Evolutionary conservation across 495 filamentous ascomycete genomes (phyloP).

Genomic region (Aspergillus mulundensis): DNA sequence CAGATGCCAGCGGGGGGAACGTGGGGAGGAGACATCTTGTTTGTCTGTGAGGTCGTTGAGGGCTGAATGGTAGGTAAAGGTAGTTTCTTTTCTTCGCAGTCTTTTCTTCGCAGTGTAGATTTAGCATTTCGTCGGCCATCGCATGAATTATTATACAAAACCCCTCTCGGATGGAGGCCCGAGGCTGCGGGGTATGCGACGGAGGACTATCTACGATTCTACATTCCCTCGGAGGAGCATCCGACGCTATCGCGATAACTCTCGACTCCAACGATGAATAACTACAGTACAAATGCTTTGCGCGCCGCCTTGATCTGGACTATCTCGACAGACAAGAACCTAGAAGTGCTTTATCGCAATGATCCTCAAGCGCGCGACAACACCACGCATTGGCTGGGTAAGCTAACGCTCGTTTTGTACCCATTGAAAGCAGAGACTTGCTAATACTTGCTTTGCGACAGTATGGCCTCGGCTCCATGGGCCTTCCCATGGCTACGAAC

Average conservation of each 20-base stretch:
- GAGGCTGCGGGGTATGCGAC: neutral
- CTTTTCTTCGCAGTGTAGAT: neutral
- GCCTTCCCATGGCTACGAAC: slow-evolving; percentile 37
- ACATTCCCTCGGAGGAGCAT: neutral
- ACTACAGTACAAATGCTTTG: neutral
- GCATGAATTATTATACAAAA: neutral
- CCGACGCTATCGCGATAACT: neutral
- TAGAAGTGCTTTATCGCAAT: neutral
- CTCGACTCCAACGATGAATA: neutral
- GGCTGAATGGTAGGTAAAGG: no score
- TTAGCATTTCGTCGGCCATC: neutral
- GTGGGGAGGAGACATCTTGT: slow-evolving; percentile 8
- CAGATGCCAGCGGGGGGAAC: slow-evolving; percentile 28
- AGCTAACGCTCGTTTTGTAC: no score
- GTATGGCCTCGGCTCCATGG: slow-evolving; percentile 37
- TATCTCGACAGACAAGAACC: no score
- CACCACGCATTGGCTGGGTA: neutral
- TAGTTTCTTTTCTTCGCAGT: no score
- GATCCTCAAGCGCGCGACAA: neutral
- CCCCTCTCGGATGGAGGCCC: neutral
- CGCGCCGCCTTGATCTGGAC: no score
- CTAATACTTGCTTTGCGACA: slow-evolving; percentile 1
- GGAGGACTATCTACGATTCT: neutral
- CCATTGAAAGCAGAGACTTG: neutral
- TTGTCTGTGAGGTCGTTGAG: neutral